Conservation (phyloP, 2,329 filamentous ascomycete species). For the Colletotrichum orchidophilum region DNA sequence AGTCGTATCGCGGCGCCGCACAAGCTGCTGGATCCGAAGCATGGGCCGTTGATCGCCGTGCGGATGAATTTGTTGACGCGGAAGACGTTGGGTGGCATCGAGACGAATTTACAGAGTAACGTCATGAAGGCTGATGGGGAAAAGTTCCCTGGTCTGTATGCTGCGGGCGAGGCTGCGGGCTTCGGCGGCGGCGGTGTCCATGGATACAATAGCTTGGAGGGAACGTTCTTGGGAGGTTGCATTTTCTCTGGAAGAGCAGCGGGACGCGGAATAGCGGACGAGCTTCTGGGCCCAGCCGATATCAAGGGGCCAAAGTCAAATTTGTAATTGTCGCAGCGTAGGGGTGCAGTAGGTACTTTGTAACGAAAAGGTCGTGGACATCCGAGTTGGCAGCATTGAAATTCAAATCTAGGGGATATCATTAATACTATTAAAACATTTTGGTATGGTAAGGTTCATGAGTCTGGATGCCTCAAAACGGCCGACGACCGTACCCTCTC, state of each 20-base stretch:
- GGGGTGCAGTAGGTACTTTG: no score
- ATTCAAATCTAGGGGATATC: background rate
- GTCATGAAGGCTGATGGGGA: constrained; percentile 61
- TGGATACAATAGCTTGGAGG: constrained; percentile 69
- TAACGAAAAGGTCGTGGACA: background rate
- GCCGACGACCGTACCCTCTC: constrained; percentile 17
- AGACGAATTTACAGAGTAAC: constrained; percentile 66
- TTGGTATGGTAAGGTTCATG: background rate
- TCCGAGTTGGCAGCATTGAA: no score
- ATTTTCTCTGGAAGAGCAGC: constrained; percentile 70
- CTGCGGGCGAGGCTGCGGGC: constrained; percentile 68
- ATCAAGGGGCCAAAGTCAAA: constrained; percentile 9
- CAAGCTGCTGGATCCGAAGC: constrained; percentile 59
- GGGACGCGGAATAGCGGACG: constrained; percentile 62
- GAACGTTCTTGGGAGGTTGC: constrained; percentile 70
- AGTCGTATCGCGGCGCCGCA: constrained; percentile 64
- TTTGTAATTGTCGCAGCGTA: background rate
- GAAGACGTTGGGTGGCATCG: constrained; percentile 68
- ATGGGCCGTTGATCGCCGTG: constrained; percentile 69
- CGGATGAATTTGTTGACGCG: constrained; percentile 68
- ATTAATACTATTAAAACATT: background rate
- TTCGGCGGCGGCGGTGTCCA: constrained; percentile 72
- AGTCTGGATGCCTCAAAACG: background rate
- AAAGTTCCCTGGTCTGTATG: constrained; percentile 64
- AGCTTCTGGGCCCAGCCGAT: constrained; percentile 42